phyloP scores from a whole-genome alignment of 495 filamentous ascomycete species.

The Neurospora africana region DNA sequence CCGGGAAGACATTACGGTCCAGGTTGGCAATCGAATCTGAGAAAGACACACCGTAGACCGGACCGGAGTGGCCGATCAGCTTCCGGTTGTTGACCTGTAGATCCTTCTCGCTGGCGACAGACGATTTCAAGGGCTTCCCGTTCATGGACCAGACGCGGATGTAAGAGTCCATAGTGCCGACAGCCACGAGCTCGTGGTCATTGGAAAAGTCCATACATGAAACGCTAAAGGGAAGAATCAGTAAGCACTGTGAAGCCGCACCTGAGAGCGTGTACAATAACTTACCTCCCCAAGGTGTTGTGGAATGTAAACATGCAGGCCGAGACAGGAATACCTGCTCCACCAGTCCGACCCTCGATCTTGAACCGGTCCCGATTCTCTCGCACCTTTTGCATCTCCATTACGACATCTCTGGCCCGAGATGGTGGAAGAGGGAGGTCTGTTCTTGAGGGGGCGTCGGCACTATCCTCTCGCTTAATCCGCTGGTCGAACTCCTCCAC shows the following conservation, averaged over 20 bases:
- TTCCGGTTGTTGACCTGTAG: slow-evolving; percentile 52
- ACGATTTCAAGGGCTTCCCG: slow-evolving; percentile 55
- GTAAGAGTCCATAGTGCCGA: slow-evolving; percentile 84
- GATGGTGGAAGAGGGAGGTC: slow-evolving; percentile 80
- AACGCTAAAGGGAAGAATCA: slow-evolving; percentile 45
- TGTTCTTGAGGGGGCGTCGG: slow-evolving; percentile 65
- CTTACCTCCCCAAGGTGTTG: slow-evolving; percentile 82
- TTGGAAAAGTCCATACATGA: slow-evolving; percentile 90
- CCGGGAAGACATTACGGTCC: slow-evolving; percentile 30
- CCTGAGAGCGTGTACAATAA: background rate
- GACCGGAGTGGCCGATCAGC: slow-evolving; percentile 81
- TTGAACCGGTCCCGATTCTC: slow-evolving; percentile 84
- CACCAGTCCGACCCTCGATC: slow-evolving; percentile 70
- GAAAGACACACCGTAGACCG: slow-evolving; percentile 83
- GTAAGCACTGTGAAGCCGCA: slow-evolving; percentile 2
- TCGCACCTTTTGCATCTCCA: slow-evolving; percentile 90
- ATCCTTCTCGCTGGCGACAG: slow-evolving; percentile 27
- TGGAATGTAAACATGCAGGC: slow-evolving; percentile 96
- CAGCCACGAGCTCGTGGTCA: slow-evolving; percentile 73
- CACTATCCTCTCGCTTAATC: slow-evolving; percentile 84
- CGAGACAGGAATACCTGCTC: slow-evolving; percentile 68
- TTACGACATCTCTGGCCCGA: slow-evolving; percentile 73
- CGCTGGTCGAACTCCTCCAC: slow-evolving; percentile 66
- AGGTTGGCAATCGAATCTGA: slow-evolving; percentile 59
- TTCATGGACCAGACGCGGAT: slow-evolving; percentile 88